Evolutionary conservation across 2,329 filamentous ascomycete genomes (phyloP).

Genomic region (Beauveria varroae): DNA sequence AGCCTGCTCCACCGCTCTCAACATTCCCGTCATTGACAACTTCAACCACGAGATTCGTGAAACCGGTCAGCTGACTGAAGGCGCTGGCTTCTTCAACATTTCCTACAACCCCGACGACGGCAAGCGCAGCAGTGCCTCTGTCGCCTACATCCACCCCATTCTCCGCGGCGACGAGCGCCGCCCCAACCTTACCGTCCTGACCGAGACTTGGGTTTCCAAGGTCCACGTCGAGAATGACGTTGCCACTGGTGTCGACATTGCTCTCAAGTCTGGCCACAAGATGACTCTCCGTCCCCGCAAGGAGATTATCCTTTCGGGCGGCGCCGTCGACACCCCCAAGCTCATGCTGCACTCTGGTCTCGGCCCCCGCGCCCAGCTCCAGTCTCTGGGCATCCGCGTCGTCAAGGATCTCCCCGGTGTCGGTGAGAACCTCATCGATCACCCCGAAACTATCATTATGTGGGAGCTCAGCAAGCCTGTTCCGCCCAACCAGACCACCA

Average conservation of each 20-base stretch:
- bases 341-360: conserved; percentile 52
- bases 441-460: conserved; percentile 53
- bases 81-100: conserved; percentile 85
- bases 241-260: conserved; percentile 68
- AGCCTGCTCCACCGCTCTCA: conserved; percentile 68
- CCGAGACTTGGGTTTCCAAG: conserved; percentile 80
- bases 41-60: conserved; percentile 79
- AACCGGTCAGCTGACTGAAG: conserved; percentile 63
- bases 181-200: conserved; percentile 78
- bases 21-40: conserved; percentile 74
- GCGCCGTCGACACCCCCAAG: conserved; percentile 74
- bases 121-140: conserved; percentile 74
- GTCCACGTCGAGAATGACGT: conserved; percentile 63
- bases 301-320: conserved; percentile 75
- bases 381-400: conserved; percentile 45
- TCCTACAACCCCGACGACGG: conserved; percentile 88
- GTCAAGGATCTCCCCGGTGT: conserved; percentile 52
- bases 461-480: conserved; percentile 74
- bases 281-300: conserved; percentile 55
- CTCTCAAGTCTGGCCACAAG: conserved; percentile 43
- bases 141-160: conserved; percentile 90
- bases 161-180: conserved; percentile 74
- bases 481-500: conserved; percentile 74
- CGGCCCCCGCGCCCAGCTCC: conserved; percentile 46
- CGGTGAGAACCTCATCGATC: conserved; percentile 54